phyloP scores from a whole-genome alignment of 331 rosid species.

The Arachis monticola region DNA sequence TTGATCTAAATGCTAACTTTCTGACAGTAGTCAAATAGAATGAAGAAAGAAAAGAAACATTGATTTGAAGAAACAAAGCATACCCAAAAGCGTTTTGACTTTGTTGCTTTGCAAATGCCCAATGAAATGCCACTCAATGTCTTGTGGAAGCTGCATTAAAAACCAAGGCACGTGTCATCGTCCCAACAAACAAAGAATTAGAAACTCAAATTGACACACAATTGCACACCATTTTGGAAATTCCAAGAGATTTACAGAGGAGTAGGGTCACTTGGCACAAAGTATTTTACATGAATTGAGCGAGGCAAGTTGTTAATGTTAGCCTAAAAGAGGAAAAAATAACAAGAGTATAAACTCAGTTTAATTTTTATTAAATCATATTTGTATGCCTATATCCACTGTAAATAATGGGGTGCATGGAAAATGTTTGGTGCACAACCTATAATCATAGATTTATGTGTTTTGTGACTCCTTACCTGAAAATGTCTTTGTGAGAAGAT shows the following conservation, averaged over 20 bases:
- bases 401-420: too few relatives aligned
- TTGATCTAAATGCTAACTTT: not conserved
- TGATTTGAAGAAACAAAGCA: not conserved
- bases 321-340: too few relatives aligned
- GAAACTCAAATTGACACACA: not conserved
- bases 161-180: not conserved
- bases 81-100: constrained; percentile 72
- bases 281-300: too few relatives aligned
- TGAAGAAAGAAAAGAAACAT: not conserved
- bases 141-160: constrained; percentile 75
- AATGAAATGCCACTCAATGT: constrained; percentile 85
- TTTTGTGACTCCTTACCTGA: too few relatives aligned
- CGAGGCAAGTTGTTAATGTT: too few relatives aligned
- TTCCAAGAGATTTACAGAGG: not conserved
- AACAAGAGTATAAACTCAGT: too few relatives aligned
- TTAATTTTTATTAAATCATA: too few relatives aligned
- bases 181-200: constrained; percentile 21
- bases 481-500: too few relatives aligned
- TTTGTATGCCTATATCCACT: too few relatives aligned
- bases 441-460: too few relatives aligned
- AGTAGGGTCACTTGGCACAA: too few relatives aligned
- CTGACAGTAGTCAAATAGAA: not conserved
- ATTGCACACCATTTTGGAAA: not conserved
- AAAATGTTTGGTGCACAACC: too few relatives aligned
- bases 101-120: constrained; percentile 97